Percentiles rank a stretch among this genome's conserved stretches.
phyloP scores from a whole-genome alignment of 2,329 filamentous ascomycete species.

The Calonectria hawksworthii region DNA sequence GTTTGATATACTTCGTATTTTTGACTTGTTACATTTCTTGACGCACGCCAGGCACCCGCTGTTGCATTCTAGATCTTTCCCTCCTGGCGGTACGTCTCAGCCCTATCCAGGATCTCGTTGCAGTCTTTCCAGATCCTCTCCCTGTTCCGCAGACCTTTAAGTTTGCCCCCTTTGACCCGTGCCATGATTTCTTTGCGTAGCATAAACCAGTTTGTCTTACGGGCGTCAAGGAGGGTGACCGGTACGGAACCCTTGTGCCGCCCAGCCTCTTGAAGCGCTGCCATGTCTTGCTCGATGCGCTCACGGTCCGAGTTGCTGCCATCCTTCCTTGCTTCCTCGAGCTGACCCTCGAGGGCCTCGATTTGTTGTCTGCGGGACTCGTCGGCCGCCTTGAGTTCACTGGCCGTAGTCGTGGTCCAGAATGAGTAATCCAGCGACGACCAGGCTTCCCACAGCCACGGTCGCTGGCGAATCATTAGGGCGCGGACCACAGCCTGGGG shows the following conservation, averaged over 20 bases:
- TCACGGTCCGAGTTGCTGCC: not conserved
- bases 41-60: not conserved
- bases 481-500: slow-evolving; percentile 20
- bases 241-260: not conserved
- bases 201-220: slow-evolving; percentile 18
- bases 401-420: slow-evolving; percentile 33
- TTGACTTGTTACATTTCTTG: not conserved
- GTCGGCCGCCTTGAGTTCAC: not conserved
- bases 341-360: not conserved
- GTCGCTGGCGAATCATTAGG: slow-evolving; percentile 23
- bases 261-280: not conserved
- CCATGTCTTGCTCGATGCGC: not conserved
- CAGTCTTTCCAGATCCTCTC: slow-evolving; percentile 26
- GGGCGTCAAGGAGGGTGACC: not conserved
- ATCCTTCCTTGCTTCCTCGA: not conserved
- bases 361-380: not conserved
- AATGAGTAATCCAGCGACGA: slow-evolving; percentile 26
- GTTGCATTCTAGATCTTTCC: slow-evolving; percentile 18
- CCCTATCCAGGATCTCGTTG: slow-evolving; percentile 1
- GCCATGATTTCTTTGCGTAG: not conserved
- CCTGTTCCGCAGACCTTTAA: slow-evolving; percentile 23
- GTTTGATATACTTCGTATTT: slow-evolving; percentile 2
- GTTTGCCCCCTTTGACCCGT: not conserved
- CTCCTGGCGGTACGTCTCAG: slow-evolving; percentile 12
- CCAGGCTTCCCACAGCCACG: slow-evolving; percentile 40